Evolutionary conservation across 2,329 filamentous ascomycete species (phyloP), one percentile per base, ranked within the genome.

Genomic region (Alternaria panax): DNA sequence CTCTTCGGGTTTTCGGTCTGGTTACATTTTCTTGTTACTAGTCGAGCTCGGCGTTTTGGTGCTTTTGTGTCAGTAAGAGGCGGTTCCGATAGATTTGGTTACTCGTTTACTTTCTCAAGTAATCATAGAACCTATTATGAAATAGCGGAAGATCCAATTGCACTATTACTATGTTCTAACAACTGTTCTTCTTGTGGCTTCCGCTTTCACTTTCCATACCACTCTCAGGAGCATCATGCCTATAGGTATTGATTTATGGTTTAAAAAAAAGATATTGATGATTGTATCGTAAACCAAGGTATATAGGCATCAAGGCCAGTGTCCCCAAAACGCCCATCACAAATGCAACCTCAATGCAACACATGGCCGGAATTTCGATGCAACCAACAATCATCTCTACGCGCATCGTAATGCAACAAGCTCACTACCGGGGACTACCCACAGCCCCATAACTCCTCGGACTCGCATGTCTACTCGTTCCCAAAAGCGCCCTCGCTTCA

Each of bases 401-500:
- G 16, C 5, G 1, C 27, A 18, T 30, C 16, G 18, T 30, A 14
- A 20, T 18, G 22, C 47, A 40, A 51, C 47, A 16, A 40, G 4
- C 3, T 8, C 16, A 27, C 55, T 55, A 68, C 28, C 65, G 41
- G 7, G 65, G 65, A 27, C 54, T 61, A 7, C 65, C 65, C 41
- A 68, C 46, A 1, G 61, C 71, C 8, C 75, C 74, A 60, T 76
- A 77, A 60, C 72, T 75, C 59, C 73, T 66, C 11, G 75, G 74
- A 66, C 75, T 78, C 40, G 72, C 73, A 64, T 72, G 70, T 18
- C 74, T 65, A 40, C 67, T 56, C 8, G 73, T 76, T 0, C 74
- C 75, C 38, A 78, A 51, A 58, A 78, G 52, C n/a, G 74, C 73
- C 55, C 75, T 69, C n/a, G 75, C 75, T 59, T 78, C 75, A 54